phyloP scores from a whole-genome alignment of 2,329 filamentous ascomycete genomes.

The Talaromyces sp. region DNA sequence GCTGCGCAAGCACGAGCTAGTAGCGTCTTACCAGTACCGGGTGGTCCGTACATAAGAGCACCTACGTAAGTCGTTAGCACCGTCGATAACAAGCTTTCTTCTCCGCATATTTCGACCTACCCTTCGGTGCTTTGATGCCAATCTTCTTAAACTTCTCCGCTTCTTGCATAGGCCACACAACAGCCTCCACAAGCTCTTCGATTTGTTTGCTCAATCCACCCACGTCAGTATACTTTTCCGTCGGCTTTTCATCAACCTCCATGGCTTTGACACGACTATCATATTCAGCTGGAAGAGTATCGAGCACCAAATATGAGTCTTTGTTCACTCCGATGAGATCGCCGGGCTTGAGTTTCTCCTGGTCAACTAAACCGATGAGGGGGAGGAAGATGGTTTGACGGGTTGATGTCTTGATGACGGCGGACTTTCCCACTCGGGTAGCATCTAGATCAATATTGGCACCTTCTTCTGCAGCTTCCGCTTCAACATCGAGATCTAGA shows the following conservation, averaged over 20 bases:
- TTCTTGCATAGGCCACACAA: conserved; percentile 99
- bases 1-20: conserved; percentile 93
- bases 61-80: conserved; percentile 50
- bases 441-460: conserved; percentile 98
- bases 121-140: conserved; percentile 98
- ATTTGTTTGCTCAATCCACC: conserved; percentile 98
- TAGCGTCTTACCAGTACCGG: conserved; percentile 47
- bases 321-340: conserved; percentile 99
- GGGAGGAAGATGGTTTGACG: conserved; percentile 98
- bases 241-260: conserved; percentile 99
- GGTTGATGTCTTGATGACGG: conserved; percentile 98
- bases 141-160: conserved; percentile 99
- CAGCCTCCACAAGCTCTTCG: conserved; percentile 94
- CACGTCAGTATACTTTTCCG: conserved; percentile 97
- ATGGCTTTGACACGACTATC: conserved; percentile 99
- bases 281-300: conserved; percentile 95
- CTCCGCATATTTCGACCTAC: conserved; percentile 47
- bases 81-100: conserved; percentile 2
- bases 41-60: conserved; percentile 87
- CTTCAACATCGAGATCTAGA: conserved; percentile 90
- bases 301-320: conserved; percentile 94
- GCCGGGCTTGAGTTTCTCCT: conserved; percentile 87
- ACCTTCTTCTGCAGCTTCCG: conserved; percentile 92
- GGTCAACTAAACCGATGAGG: conserved; percentile 92
- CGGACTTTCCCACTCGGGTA: conserved; percentile 92